phyloP scores from a whole-genome alignment of 495 filamentous ascomycete genomes.

The Tetracladium setigerum region DNA sequence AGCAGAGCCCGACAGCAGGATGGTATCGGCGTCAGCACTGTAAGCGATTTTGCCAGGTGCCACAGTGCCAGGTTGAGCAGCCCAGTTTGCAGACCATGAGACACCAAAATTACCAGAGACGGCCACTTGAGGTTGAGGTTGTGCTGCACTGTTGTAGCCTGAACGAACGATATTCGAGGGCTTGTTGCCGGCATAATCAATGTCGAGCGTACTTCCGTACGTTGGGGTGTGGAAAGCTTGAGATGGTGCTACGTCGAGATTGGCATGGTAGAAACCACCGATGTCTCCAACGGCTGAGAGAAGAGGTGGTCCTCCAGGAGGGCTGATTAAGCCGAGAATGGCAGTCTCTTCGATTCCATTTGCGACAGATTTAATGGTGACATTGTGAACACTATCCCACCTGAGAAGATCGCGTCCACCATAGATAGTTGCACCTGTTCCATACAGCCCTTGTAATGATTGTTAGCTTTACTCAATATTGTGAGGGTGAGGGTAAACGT shows the following conservation, averaged over 20 bases:
- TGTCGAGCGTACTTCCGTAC: slow-evolving; percentile 40
- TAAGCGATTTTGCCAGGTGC: slow-evolving; percentile 41
- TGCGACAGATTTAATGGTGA: slow-evolving; percentile 44
- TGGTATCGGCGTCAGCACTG: slow-evolving; percentile 43
- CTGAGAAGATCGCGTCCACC: slow-evolving; percentile 28
- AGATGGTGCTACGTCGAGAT: slow-evolving; percentile 38
- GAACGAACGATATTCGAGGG: slow-evolving; percentile 45
- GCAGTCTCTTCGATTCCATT: slow-evolving; percentile 54
- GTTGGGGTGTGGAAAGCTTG: slow-evolving; percentile 41
- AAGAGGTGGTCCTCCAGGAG: slow-evolving; percentile 45
- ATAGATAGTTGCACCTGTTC: slow-evolving; percentile 30
- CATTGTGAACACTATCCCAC: slow-evolving; percentile 40
- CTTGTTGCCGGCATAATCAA: slow-evolving; percentile 51
- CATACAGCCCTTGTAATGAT: slow-evolving; percentile 19
- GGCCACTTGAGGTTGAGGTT: slow-evolving; percentile 25
- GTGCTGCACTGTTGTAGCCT: slow-evolving; percentile 21
- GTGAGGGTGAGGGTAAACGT: slow-evolving; percentile 35
- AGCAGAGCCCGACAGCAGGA: slow-evolving; percentile 36
- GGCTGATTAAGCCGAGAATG: slow-evolving; percentile 41
- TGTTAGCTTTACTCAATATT: slow-evolving; percentile 33
- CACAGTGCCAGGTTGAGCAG: slow-evolving; percentile 1
- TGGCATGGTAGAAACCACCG: slow-evolving; percentile 43
- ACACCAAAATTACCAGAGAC: slow-evolving; percentile 23
- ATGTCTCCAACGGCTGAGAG: slow-evolving; percentile 52
- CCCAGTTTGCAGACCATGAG: slow-evolving; percentile 5